Evolutionary conservation across 805 yeast genomes (phyloP), one percentile per base, ranked within the genome.

Genomic region (Saturnispora bothae): DNA sequence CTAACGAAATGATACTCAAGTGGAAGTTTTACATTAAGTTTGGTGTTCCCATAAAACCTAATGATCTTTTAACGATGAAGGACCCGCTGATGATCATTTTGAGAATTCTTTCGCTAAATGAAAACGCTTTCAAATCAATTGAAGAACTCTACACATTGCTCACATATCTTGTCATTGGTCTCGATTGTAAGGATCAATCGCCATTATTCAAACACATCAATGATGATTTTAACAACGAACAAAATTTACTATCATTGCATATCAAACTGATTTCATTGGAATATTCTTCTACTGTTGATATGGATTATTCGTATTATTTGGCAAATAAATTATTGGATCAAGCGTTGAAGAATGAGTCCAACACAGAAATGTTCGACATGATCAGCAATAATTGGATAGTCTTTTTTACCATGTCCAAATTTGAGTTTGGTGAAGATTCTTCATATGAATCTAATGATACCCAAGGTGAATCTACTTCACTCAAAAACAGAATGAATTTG

Each of bases 371-470:
- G 34, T 50, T 20, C 25, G 17, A 33, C 1, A 15, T 52, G 9
- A 36, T 57, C 10, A 50, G 46, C 38, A 60, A 60, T 14, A 58
- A 64, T 34, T 85, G 95, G 95, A 65, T 76, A 19, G 73, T 83
- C 1, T 73, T 80, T 43, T 79, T 77, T 48, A 94, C 83, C 48
- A 76, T 80, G 3, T 82, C 83, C 3, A 79, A 81, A 55, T 50
- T 45, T 36, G 58, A 54, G 12, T 50, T 63, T 47, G n/a, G 9
- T 26, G 52, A 45, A 13, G 39, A 41, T 17, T 38, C 36, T 14
- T 37, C 32, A 13, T 46, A 47, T 3, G 41, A 38, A 7, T 21
- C n/a, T 28, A 18, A 30, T 30, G 33, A 37, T 9, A 49, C 41
- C n/a, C 33, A 40, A 16, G 34, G 37, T n/a, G 40, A 32, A 15